A percentile compares a stretch with the other conserved stretches of the same genome.
phyloP scores from a whole-genome alignment of 176 grass and related monocot genomes.

The Echinochloa phyllopogon region DNA sequence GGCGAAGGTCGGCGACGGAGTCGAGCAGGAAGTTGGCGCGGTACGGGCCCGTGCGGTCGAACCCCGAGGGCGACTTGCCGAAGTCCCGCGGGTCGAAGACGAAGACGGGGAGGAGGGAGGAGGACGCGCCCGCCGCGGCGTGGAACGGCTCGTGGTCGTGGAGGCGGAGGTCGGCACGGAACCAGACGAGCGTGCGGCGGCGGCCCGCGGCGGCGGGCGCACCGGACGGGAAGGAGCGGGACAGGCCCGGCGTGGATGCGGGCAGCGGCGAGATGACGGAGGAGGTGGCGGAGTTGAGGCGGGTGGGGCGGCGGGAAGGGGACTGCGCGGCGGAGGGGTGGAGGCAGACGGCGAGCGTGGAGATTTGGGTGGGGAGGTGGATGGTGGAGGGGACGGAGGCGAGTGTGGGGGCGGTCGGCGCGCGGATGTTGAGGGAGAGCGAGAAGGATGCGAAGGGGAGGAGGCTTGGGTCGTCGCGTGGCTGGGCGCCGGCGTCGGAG shows the following conservation, averaged over 20 bases:
- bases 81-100: constrained; percentile 83
- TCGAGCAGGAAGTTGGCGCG: constrained; percentile 79
- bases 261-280: constrained; percentile 62
- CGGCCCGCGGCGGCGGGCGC: constrained; percentile 56
- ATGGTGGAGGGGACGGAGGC: constrained; percentile 57
- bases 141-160: constrained; percentile 79
- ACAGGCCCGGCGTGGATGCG: constrained; percentile 49
- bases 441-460: constrained; percentile 71
- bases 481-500: constrained; percentile 39
- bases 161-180: constrained; percentile 82
- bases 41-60: constrained; percentile 71
- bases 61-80: constrained; percentile 65
- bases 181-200: constrained; percentile 81
- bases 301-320: constrained; percentile 36
- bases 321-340: constrained; percentile 43
- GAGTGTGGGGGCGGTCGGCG: constrained; percentile 38
- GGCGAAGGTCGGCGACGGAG: constrained; percentile 83
- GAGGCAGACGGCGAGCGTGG: constrained; percentile 60
- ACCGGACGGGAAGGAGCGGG: constrained; percentile 51
- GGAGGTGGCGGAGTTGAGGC: constrained; percentile 52
- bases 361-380: constrained; percentile 64
- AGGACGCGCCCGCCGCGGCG: constrained; percentile 51
- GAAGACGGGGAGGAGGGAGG: constrained; percentile 81
- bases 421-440: constrained; percentile 51
- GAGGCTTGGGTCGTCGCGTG: constrained; percentile 44